Conservation (phyloP, 139 green algal species). For the Tetradesmus lagerheimii region DNA sequence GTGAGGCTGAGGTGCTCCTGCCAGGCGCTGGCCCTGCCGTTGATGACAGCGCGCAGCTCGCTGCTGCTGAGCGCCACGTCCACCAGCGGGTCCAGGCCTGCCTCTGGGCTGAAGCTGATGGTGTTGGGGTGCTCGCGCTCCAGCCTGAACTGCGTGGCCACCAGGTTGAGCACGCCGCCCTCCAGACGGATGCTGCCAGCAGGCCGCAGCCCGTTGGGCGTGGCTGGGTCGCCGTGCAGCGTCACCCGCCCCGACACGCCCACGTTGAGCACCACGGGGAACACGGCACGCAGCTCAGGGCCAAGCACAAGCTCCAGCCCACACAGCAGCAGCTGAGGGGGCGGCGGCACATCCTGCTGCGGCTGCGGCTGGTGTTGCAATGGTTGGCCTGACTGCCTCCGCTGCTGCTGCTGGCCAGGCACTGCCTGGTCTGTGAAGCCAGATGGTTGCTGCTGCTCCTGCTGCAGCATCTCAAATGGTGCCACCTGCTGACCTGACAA, state of each 20-base stretch:
- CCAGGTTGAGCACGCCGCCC: slow-evolving; percentile 92
- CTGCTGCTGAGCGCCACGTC: slow-evolving; percentile 77
- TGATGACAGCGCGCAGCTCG: slow-evolving; percentile 80
- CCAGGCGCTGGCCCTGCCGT: slow-evolving; percentile 80
- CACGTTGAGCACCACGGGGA: slow-evolving; percentile 96
- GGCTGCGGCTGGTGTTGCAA: neutral
- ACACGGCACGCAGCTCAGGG: slow-evolving; percentile 90
- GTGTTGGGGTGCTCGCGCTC: slow-evolving; percentile 91
- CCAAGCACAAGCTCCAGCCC: slow-evolving; percentile 78
- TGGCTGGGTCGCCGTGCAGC: slow-evolving; percentile 68
- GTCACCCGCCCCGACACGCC: slow-evolving; percentile 75
- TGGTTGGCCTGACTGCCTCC: neutral
- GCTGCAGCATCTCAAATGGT: neutral
- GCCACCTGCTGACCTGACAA: neutral
- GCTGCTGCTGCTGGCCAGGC: slow-evolving; percentile 1
- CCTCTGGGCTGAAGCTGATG: slow-evolving; percentile 80
- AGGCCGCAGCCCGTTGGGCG: slow-evolving; percentile 57
- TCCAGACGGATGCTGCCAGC: slow-evolving; percentile 79
- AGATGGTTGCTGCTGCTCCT: neutral
- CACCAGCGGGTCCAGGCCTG: slow-evolving; percentile 82
- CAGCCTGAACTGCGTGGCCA: slow-evolving; percentile 93
- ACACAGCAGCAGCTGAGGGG: slow-evolving; percentile 62
- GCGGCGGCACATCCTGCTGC: neutral
- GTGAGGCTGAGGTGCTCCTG: slow-evolving; percentile 75
- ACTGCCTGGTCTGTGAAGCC: neutral